These are phyloP conservation scores for Cinnamomum micranthum DNA, from an alignment of 164 flowering plant genomes.

Conservation along the genomic window DNA sequence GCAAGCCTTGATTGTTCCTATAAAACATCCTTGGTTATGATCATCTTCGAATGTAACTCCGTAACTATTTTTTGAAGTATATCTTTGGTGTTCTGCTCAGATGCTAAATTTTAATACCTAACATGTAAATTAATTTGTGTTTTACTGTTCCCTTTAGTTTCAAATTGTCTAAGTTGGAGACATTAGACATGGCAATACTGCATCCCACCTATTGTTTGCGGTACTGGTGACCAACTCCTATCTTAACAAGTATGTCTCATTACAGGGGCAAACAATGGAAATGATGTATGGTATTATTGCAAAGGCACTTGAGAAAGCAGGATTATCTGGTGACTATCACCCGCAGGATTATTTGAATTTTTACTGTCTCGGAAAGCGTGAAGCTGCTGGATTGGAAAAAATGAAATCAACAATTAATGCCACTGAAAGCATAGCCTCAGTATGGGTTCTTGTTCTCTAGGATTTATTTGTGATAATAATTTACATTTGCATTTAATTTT, in stretches of 20 bases:
- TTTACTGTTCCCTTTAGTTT: not conserved
- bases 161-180: not conserved
- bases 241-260: not conserved
- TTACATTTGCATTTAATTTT: not conserved
- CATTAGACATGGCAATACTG: not conserved
- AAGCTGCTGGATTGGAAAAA: conserved; percentile 21
- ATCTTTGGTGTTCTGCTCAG: not conserved
- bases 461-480: not conserved
- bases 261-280: conserved; percentile 64
- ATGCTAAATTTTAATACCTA: not conserved
- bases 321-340: conserved; percentile 35
- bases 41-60: not conserved
- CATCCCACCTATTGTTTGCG: not conserved
- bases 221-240: not conserved
- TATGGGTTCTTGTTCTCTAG: conserved; percentile 13
- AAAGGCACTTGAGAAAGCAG: conserved; percentile 40
- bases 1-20: not conserved
- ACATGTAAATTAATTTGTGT: not conserved
- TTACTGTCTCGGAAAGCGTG: conserved; percentile 65
- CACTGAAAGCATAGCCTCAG: conserved; percentile 36
- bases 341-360: conserved; percentile 68
- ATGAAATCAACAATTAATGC: conserved; percentile 19
- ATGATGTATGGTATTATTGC: conserved; percentile 63
- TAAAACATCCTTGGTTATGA: not conserved
- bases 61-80: too few relatives aligned